These are phyloP conservation scores for Aleurites moluccanus DNA, from an alignment of 441 rosid genomes.

Conservation along the genomic window DNA sequence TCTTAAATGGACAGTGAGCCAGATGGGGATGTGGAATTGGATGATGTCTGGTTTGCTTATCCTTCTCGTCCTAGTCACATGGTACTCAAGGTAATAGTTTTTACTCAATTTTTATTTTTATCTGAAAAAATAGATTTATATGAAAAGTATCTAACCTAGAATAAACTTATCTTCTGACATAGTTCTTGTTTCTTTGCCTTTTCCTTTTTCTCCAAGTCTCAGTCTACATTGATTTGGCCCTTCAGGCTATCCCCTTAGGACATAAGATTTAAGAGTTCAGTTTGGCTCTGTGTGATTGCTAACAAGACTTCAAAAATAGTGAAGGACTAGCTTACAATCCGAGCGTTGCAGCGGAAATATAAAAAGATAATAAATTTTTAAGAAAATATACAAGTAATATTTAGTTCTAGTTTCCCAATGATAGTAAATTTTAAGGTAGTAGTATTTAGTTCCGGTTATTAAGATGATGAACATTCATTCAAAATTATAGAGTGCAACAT, in stretches of 20 bases:
- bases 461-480: too few species aligned
- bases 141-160: background rate
- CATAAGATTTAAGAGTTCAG: background rate
- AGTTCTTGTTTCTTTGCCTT: background rate
- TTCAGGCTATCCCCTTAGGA: background rate
- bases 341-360: too few species aligned
- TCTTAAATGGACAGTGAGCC: conserved; percentile 48
- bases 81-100: conserved; percentile 75
- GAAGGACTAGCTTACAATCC: background rate
- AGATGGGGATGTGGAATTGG: conserved; percentile 85
- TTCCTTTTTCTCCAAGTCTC: background rate
- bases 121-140: background rate
- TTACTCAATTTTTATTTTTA: background rate
- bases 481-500: too few species aligned
- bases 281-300: background rate
- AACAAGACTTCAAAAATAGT: background rate
- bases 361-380: too few species aligned
- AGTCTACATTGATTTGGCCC: background rate
- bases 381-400: too few species aligned
- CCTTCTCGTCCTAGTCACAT: conserved; percentile 90
- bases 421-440: too few species aligned
- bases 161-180: background rate
- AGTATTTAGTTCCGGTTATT: too few species aligned
- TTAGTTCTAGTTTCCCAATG: too few species aligned
- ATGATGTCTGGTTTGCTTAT: conserved; percentile 95